Conservation (phyloP, 257 asterid genomes). For the Solanum dulcamara region DNA sequence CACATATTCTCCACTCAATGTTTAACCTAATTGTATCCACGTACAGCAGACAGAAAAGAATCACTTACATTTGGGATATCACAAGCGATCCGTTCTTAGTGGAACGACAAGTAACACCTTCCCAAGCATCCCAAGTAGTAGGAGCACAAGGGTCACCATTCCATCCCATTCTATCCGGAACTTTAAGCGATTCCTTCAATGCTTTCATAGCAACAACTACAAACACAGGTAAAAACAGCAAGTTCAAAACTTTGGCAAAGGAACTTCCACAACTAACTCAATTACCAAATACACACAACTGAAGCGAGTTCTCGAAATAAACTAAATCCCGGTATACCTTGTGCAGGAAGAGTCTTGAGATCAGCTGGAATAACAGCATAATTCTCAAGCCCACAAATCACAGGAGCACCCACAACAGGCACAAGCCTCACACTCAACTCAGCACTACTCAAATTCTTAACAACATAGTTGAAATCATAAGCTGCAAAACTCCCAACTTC, state of each 20-base stretch:
- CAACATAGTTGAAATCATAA: constrained; percentile 62
- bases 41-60: not conserved
- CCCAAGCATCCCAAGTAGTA: constrained; percentile 99
- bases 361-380: constrained; percentile 84
- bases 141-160: constrained; percentile 99
- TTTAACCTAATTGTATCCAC: not conserved
- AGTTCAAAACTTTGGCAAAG: not conserved
- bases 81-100: constrained; percentile 49
- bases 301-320: not conserved
- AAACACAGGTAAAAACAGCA: not conserved
- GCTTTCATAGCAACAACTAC: constrained; percentile 87
- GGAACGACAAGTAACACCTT: constrained; percentile 82
- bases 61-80: constrained; percentile 72
- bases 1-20: not conserved
- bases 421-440: constrained; percentile 54
- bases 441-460: constrained; percentile 63
- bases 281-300: not conserved
- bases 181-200: constrained; percentile 78
- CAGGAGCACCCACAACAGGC: constrained; percentile 59
- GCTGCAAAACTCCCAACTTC: constrained; percentile 79
- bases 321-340: constrained; percentile 29
- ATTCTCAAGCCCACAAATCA: constrained; percentile 89
- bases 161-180: constrained; percentile 99
- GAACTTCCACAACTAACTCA: not conserved
- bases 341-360: constrained; percentile 64